phyloP scores from a whole-genome alignment of 176 grass and related monocot species.

The Aegilops longissima region DNA sequence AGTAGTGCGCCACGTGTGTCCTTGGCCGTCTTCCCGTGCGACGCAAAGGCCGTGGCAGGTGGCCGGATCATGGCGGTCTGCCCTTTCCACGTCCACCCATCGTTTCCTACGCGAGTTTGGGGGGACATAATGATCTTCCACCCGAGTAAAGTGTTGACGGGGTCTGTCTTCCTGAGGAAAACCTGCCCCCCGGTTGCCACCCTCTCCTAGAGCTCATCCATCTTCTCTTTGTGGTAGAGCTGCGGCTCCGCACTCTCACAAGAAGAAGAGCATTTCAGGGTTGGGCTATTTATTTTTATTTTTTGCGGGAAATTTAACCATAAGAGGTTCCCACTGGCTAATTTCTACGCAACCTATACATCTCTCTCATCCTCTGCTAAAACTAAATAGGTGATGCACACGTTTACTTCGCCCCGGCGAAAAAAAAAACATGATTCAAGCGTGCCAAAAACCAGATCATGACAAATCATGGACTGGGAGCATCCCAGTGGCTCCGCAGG shows the following conservation, averaged over 20 bases:
- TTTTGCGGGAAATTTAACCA: no score
- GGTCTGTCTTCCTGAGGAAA: neutral
- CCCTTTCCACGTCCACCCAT: conserved; percentile 3
- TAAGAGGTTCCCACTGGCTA: neutral
- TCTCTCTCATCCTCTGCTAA: neutral
- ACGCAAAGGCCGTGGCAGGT: neutral
- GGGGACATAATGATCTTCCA: conserved; percentile 19
- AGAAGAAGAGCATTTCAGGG: no score
- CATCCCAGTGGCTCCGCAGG: neutral
- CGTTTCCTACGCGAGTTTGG: neutral
- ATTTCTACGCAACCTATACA: no score
- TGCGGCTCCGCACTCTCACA: no score
- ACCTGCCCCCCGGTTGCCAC: neutral
- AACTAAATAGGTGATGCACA: neutral
- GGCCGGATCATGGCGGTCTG: conserved; percentile 21
- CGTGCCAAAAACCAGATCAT: conserved; percentile 9
- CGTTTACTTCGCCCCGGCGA: neutral
- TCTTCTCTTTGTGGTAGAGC: no score
- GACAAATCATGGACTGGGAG: conserved; percentile 20
- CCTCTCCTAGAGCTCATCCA: neutral
- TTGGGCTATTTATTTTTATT: no score
- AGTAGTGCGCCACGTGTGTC: no score
- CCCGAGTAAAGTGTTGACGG: neutral
- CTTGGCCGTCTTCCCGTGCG: neutral
- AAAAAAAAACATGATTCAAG: neutral